Conservation (phyloP, 2,329 filamentous ascomycete species). For the Colletotrichum spinosum region DNA sequence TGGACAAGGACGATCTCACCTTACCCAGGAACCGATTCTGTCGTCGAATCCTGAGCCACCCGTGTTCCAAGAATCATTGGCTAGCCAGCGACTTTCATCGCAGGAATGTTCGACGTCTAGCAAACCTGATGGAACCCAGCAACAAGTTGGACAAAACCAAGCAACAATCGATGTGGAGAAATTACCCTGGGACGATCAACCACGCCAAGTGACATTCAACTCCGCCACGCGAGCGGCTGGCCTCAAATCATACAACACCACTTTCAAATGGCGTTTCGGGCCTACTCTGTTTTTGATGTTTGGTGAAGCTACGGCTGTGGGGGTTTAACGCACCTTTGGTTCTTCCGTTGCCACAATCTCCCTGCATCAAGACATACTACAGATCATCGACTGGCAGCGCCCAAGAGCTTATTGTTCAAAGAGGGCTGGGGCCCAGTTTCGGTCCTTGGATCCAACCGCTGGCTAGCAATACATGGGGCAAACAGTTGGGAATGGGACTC, state of each 20-base stretch:
- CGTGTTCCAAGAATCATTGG: constrained; percentile 20
- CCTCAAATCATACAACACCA: constrained; percentile 22
- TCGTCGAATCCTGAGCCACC: constrained; percentile 17
- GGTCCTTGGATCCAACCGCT: no score
- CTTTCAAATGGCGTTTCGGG: background rate
- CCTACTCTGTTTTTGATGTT: background rate
- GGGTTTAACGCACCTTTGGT: no score
- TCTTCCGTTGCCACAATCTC: no score
- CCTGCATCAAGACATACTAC: no score
- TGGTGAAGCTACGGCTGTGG: no score
- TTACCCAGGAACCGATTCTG: constrained; percentile 25
- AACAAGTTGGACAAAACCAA: constrained; percentile 22
- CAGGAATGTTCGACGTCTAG: background rate
- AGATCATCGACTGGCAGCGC: no score
- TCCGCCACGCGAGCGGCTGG: constrained; percentile 1
- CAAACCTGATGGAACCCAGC: constrained; percentile 2
- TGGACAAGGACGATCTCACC: constrained; percentile 8
- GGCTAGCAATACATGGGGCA: no score
- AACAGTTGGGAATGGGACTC: no score
- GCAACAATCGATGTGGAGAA: constrained; percentile 11
- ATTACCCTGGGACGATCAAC: constrained; percentile 33
- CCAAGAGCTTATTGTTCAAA: no score
- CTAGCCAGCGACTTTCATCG: background rate
- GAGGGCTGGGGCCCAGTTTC: no score
- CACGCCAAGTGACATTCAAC: constrained; percentile 19